phyloP scores from a whole-genome alignment of 768 basidiomycete species.

The Tephrocybe sp. region DNA sequence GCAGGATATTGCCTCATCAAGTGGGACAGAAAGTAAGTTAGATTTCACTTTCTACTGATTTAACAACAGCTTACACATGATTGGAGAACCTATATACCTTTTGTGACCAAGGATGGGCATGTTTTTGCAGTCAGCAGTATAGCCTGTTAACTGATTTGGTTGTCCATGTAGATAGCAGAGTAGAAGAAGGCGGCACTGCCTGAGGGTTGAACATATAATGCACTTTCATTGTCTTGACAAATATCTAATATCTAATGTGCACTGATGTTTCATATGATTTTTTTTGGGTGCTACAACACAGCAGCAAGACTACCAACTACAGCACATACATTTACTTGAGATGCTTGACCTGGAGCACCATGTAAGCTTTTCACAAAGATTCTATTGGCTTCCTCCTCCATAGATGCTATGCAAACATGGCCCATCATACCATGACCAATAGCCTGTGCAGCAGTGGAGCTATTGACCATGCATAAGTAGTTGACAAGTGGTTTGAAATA shows the following conservation, averaged over 20 bases:
- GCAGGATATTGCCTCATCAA: not conserved
- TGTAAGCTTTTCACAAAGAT: not conserved
- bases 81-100: not conserved
- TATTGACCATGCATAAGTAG: not conserved
- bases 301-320: not conserved
- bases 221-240: too few relatives aligned
- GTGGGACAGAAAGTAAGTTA: not conserved
- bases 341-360: not conserved
- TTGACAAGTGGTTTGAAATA: not conserved
- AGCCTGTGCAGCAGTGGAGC: not conserved
- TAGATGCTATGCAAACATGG: not conserved
- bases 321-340: not conserved
- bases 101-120: not conserved
- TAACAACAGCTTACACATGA: not conserved
- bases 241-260: too few relatives aligned
- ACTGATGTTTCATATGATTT: too few relatives aligned
- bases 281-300: not conserved
- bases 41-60: not conserved
- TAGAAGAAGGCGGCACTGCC: not conserved
- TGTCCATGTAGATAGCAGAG: not conserved
- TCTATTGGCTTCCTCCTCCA: not conserved
- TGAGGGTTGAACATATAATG: too few relatives aligned
- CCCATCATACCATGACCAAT: not conserved
- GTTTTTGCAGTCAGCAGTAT: not conserved
- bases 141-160: not conserved